Percentiles rank a stretch among this genome's conserved stretches.
These are phyloP conservation scores for Hypoxylon sp. DNA, from an alignment of 2,329 filamentous ascomycete species.

Conservation along the genomic window DNA sequence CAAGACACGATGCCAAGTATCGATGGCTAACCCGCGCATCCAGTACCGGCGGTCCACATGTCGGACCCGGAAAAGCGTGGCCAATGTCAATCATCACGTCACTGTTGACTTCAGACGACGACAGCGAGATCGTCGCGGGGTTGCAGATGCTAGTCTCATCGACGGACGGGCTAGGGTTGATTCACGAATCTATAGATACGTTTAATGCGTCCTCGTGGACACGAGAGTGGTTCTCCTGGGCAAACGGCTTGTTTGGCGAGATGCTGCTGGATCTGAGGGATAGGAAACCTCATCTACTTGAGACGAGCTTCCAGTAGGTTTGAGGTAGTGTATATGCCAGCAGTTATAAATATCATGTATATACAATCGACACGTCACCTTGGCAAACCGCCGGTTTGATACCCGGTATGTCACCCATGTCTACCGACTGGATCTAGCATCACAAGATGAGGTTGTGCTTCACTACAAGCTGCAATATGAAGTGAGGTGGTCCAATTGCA, in stretches of 20 bases:
- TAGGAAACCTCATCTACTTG: constrained; percentile 73
- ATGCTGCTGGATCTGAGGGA: constrained; percentile 62
- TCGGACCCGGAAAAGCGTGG: constrained; percentile 77
- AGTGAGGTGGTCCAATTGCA: constrained; percentile 34
- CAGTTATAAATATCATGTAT: constrained; percentile 25
- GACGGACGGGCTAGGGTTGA: constrained; percentile 49
- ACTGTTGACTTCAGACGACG: constrained; percentile 68
- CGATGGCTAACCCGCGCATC: constrained; percentile 25
- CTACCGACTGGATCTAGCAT: constrained; percentile 5
- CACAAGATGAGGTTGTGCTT: constrained; percentile 6
- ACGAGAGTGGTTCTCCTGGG: constrained; percentile 53
- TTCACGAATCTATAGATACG: constrained; percentile 54
- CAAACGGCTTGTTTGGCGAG: constrained; percentile 49
- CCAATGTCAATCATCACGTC: constrained; percentile 86
- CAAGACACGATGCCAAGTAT: constrained; percentile 36
- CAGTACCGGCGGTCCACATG: constrained; percentile 60
- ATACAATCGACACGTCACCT: constrained; percentile 31
- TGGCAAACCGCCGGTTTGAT: background rate
- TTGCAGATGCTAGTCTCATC: constrained; percentile 46
- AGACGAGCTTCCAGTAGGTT: constrained; percentile 56
- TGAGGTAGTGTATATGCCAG: constrained; percentile 19
- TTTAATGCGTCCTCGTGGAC: constrained; percentile 51
- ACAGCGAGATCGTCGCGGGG: constrained; percentile 48
- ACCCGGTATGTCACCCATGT: background rate
- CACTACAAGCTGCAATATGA: constrained; percentile 19